Evolutionary conservation across 2,329 filamentous ascomycete genomes (phyloP).

Genomic region (Lachnellula subtilissima): DNA sequence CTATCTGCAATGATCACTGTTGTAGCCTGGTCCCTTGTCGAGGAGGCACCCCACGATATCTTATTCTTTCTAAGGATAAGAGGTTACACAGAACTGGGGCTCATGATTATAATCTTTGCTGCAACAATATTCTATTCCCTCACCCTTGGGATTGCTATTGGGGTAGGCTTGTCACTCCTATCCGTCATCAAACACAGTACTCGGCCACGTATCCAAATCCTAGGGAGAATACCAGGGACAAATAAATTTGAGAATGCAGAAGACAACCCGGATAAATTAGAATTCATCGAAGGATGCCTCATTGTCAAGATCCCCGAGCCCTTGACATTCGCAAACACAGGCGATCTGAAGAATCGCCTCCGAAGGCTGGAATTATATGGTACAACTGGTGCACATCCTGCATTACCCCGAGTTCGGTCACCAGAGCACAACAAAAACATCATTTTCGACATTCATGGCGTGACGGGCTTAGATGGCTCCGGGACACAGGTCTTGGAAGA

Average conservation of each 20-base stretch:
- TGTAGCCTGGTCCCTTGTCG: slow-evolving; percentile 88
- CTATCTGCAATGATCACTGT: slow-evolving; percentile 92
- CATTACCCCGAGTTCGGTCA: slow-evolving; percentile 70
- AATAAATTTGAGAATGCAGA: slow-evolving; percentile 83
- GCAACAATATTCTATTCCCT: slow-evolving; percentile 95
- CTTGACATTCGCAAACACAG: slow-evolving; percentile 94
- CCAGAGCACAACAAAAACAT: slow-evolving; percentile 85
- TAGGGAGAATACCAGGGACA: slow-evolving; percentile 82
- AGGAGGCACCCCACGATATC: slow-evolving; percentile 91
- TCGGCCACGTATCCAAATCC: slow-evolving; percentile 89
- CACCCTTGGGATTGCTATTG: slow-evolving; percentile 87
- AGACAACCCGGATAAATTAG: slow-evolving; percentile 64
- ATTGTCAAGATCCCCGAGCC: slow-evolving; percentile 98
- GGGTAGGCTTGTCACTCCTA: slow-evolving; percentile 84
- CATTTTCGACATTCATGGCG: slow-evolving; percentile 97
- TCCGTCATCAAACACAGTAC: slow-evolving; percentile 88
- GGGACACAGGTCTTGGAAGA: slow-evolving; percentile 87
- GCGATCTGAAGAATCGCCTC: slow-evolving; percentile 79
- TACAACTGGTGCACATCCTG: slow-evolving; percentile 78
- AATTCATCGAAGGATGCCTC: slow-evolving; percentile 86
- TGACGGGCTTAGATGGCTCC: slow-evolving; percentile 88
- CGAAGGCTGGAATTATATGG: slow-evolving; percentile 85
- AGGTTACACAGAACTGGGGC: slow-evolving; percentile 77
- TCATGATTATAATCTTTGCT: slow-evolving; percentile 88
- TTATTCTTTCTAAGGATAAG: slow-evolving; percentile 81